Base-by-base conservation (phyloP, 1,284 basidiomycete species). In the Irpex sp. region DNA sequence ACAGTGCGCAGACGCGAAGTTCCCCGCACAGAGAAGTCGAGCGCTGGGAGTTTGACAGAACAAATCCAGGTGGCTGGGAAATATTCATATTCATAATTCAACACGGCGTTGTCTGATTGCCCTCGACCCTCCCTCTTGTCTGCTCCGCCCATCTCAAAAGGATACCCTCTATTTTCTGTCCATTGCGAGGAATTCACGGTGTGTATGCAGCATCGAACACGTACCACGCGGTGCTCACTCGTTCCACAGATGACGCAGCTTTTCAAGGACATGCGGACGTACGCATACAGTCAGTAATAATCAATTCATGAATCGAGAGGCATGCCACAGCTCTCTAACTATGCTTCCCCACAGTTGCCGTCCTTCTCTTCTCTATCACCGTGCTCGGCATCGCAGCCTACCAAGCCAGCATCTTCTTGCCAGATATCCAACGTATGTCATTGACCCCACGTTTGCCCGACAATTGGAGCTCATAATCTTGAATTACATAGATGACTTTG, bases 351-450 rank as follows among this genome's bases (percentile, higher is more conserved):
- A 44, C 40, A 91, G 89, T 86, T 62, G 73, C 75, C 48, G 78
- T 88, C 8, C 81, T 91, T 65, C 67, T 87, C 63, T 78, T 89
- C 59, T 82, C 87, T 52, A 86, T 77, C n/a, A 79, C 82, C 36
- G 86, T 91, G 26, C 81, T 92, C 4, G 91, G 91, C 6, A 74
- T 92, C 44, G 77, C 85, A 4, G 85, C 82, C 5, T 84, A 90
- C 73, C 85, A 91, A 69, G 88, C 85, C 0, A 80, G 67, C 61
- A 72, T 87, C 49, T 92, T 92, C 73, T 76, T 91, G 47, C 88
- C 88, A 1, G 74, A 81, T 59, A 72, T 87, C 31, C 85, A 87
- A 71, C 79, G 90, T 91, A 69, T 61, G 4, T 52, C 56, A 44
- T 57, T 31, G 31, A 17, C 57, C 13, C 21, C 36, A 52, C 4